Percentiles rank a stretch among this genome's conserved stretches.
These are phyloP conservation scores for Agarophyton chilense DNA, from an alignment of 23 red algal species.

Conservation along the genomic window DNA sequence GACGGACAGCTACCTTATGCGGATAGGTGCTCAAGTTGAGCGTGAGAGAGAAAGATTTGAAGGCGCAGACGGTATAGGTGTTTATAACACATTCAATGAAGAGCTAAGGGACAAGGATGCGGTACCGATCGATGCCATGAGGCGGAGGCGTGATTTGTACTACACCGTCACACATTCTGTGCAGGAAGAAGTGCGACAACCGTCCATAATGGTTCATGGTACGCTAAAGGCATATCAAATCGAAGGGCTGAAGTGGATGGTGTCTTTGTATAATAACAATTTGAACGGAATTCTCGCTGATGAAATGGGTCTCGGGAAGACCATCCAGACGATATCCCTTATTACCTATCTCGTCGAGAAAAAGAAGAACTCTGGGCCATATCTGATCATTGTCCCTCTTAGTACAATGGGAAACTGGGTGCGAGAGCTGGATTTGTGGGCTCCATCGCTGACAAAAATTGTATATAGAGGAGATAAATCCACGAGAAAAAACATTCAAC, in stretches of 20 bases:
- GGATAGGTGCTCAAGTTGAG: constrained; percentile 88
- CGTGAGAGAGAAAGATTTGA: constrained; percentile 29
- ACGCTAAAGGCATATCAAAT: constrained; percentile 93
- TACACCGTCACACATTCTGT: constrained; percentile 91
- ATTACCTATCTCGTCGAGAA: constrained; percentile 87
- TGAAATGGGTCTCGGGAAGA: constrained; percentile 99
- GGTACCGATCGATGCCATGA: constrained; percentile 61
- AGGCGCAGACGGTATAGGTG: constrained; percentile 9
- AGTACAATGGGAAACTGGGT: constrained; percentile 98
- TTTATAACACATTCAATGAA: constrained; percentile 42
- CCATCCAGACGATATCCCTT: constrained; percentile 96
- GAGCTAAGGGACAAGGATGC: constrained; percentile 35
- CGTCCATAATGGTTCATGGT: constrained; percentile 86
- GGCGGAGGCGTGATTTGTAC: constrained; percentile 75
- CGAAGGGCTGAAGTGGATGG: constrained; percentile 94
- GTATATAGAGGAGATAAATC: constrained; percentile 85
- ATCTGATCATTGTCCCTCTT: constrained; percentile 92
- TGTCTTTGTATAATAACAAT: constrained; percentile 97
- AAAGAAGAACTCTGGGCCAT: constrained; percentile 88
- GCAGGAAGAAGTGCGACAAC: constrained; percentile 82
- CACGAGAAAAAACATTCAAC: constrained; percentile 66
- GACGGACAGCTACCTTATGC: constrained; percentile 91
- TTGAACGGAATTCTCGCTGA: constrained; percentile 98
- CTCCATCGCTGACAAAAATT: constrained; percentile 77
- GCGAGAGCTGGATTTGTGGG: constrained; percentile 88